Evolutionary conservation across 163 green algal genomes (phyloP), one percentile per base, ranked within the genome.

Genomic region (Chlamydomonas reinhardtii): DNA sequence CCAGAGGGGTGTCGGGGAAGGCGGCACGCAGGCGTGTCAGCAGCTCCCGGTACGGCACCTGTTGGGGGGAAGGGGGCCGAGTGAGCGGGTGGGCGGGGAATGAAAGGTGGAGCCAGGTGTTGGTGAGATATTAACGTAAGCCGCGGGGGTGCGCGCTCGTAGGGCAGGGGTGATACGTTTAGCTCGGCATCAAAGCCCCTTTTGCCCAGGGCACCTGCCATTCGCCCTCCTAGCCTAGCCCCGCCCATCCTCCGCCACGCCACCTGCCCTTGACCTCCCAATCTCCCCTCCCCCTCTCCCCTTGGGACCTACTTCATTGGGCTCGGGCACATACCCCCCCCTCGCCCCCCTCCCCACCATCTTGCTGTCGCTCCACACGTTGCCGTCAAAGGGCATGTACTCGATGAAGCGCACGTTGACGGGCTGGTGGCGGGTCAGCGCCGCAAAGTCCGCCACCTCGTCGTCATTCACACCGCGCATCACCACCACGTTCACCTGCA

Each of bases 381-480:
- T 99, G 79, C 97, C 98, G 82, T 99, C 97, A 84, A 99, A 99
- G n/a, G 98, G 98, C 98, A 99, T 99, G 93, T 98, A 99, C 96
- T 99, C 98, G 62, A 99, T 99, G 93, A 99, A 99, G 31, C 98
- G 94, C 70, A 99, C 97, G 91, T 99, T 99, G 91, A 99, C 88
- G 35, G 95, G 94, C 70, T 74, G 65, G 52, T 96, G 25, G 0
- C 91, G 74, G 17, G 98, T 99, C 17, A 99, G 85, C 83, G 95
- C 93, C n/a, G 98, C 97, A 95, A 99, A 99, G 80, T 98, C 97
- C 0, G 73, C 54, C 14, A 99, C 82, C 92, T 99, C 98, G 84
- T 99, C 97, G 48, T 99, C 97, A 80, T 99, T 99, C 39, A 97
- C 90, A 1, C 97, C 98, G 1, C 97, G 94, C 97, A 99, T 99